These are phyloP conservation scores for Boeremia exigua DNA, from an alignment of 2,329 filamentous ascomycete species.

Conservation along the genomic window DNA sequence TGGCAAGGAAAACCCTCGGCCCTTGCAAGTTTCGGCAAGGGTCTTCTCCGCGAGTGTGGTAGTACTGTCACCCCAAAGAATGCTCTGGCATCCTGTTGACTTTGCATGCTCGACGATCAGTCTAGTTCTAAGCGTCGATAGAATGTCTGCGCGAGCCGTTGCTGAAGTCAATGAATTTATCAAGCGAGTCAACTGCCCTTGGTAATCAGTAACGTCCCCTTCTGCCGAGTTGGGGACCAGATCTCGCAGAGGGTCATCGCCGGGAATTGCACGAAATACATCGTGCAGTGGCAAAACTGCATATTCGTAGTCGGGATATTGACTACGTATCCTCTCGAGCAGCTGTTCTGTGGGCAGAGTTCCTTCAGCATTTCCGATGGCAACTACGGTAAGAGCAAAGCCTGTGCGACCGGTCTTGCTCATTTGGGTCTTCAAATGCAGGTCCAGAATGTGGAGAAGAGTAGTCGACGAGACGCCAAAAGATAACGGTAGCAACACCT, in stretches of 20 bases:
- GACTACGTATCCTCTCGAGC: conserved; percentile 54
- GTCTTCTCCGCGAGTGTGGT: conserved; percentile 86
- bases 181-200: conserved; percentile 56
- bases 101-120: conserved; percentile 65
- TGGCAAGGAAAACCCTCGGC: conserved; percentile 81
- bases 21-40: conserved; percentile 87
- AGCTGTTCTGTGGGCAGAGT: conserved; percentile 12
- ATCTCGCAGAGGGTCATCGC: conserved; percentile 29
- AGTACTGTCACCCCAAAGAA: conserved; percentile 86
- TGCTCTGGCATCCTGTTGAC: conserved; percentile 65
- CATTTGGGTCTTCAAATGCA: conserved; percentile 70
- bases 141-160: conserved; percentile 77
- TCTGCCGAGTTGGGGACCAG: conserved; percentile 20
- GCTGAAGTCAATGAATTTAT: conserved; percentile 71
- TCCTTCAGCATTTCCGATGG: conserved; percentile 51
- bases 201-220: conserved; percentile 2
- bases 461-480: conserved; percentile 81
- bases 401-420: conserved; percentile 68
- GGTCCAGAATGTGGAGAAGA: conserved; percentile 76
- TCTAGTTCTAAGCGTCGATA: conserved; percentile 72
- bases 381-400: conserved; percentile 69
- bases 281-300: conserved; percentile 68
- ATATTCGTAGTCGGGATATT: conserved; percentile 72
- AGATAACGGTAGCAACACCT: conserved; percentile 79
- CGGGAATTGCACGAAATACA: conserved; percentile 48